Evolutionary conservation across 2,329 filamentous ascomycete genomes (phyloP).

Genomic region (Fusarium neocosmosporiellum): DNA sequence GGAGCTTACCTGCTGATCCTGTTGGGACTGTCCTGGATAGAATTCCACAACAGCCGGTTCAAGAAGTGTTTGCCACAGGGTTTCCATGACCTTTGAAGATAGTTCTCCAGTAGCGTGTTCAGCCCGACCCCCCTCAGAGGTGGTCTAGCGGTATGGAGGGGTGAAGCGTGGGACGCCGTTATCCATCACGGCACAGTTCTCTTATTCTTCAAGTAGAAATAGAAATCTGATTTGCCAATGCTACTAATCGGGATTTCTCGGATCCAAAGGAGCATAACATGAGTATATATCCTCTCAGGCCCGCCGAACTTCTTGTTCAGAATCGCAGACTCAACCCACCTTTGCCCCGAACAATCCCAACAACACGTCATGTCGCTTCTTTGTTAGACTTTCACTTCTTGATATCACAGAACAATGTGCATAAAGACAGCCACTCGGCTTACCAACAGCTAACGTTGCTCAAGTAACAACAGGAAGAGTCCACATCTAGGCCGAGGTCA

Average conservation of each 20-base stretch:
- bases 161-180: background rate
- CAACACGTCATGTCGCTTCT: background rate
- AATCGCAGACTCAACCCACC: background rate
- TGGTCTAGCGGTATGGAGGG: background rate
- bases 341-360: background rate
- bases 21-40: background rate
- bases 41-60: constrained; percentile 4
- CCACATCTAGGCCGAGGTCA: background rate
- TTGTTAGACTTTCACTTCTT: background rate
- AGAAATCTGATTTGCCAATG: background rate
- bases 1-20: background rate
- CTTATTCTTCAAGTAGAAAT: background rate
- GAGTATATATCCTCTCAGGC: background rate
- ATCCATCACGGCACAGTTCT: background rate
- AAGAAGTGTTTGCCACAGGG: background rate
- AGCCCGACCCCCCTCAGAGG: background rate
- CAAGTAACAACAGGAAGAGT: background rate
- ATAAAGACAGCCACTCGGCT: background rate
- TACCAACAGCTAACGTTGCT: background rate
- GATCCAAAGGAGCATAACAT: background rate
- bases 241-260: background rate
- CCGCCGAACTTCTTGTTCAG: background rate
- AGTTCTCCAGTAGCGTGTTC: background rate
- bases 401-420: background rate
- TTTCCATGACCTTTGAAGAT: background rate